These are phyloP conservation scores for Dipteronia sinensis DNA, from an alignment of 345 rosid species.

Conservation along the genomic window DNA sequence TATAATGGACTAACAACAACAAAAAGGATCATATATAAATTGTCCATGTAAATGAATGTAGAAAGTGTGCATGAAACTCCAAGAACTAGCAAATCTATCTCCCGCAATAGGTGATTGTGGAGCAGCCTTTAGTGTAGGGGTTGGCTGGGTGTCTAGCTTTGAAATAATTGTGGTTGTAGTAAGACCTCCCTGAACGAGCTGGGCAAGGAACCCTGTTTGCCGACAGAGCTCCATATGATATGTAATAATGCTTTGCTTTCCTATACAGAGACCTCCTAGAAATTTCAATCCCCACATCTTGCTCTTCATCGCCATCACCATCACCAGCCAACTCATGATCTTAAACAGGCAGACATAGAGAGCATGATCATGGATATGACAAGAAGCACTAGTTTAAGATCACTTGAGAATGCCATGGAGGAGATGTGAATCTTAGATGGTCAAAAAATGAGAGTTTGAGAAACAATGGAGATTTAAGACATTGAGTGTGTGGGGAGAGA, in stretches of 20 bases:
- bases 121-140: constrained; percentile 79
- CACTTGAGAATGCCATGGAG: constrained; percentile 17
- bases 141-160: constrained; percentile 55
- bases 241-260: constrained; percentile 59
- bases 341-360: not conserved
- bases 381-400: not conserved
- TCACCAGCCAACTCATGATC: constrained; percentile 4
- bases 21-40: too few species aligned
- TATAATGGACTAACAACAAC: too few species aligned
- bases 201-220: constrained; percentile 87
- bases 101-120: constrained; percentile 77
- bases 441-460: not conserved
- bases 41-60: not conserved
- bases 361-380: constrained; percentile 4
- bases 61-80: not conserved
- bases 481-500: not conserved
- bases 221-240: constrained; percentile 84
- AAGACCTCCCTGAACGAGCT: constrained; percentile 88
- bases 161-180: constrained; percentile 78
- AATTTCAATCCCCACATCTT: constrained; percentile 18
- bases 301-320: constrained; percentile 2
- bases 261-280: constrained; percentile 57
- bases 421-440: not conserved
- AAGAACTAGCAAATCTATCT: constrained; percentile 25
- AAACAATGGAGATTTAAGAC: too few species aligned